A percentile compares a stretch with the other conserved stretches of the same genome.
Evolutionary conservation across 345 rosid genomes (phyloP).

Genomic region (Noccaea bulbosa): DNA sequence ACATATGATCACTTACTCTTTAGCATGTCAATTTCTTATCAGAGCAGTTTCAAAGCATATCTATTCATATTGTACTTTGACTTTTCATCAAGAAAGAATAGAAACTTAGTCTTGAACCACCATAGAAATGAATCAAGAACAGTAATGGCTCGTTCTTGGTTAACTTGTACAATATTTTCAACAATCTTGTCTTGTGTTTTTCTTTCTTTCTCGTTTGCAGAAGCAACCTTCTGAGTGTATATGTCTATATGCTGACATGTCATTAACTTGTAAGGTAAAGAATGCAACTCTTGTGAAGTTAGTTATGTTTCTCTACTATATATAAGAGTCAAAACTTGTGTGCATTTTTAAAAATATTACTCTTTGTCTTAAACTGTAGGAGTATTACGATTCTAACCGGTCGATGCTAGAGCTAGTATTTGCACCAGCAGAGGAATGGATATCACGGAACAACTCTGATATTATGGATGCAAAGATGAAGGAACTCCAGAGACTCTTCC

Average conservation of each 20-base stretch:
- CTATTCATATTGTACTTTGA: no score
- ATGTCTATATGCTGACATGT: conserved; percentile 99
- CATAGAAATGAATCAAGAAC: background rate
- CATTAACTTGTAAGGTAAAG: conserved; percentile 87
- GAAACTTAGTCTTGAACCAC: no score
- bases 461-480: conserved; percentile 92
- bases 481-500: conserved; percentile 93
- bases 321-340: conserved; percentile 1
- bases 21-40: conserved; percentile 67
- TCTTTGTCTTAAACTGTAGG: conserved; percentile 49
- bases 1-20: conserved; percentile 90
- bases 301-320: background rate
- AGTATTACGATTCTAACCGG: conserved; percentile 81
- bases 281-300: background rate
- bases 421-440: conserved; percentile 98
- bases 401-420: conserved; percentile 97
- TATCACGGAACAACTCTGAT: conserved; percentile 71
- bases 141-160: background rate
- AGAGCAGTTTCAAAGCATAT: background rate
- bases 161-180: background rate
- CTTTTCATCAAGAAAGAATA: no score
- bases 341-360: background rate
- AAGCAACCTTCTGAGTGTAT: conserved; percentile 89
- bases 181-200: conserved; percentile 18
- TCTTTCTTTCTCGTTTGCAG: conserved; percentile 63